A percentile compares a stretch with the other conserved stretches of the same genome.
Evolutionary conservation across 2,329 filamentous ascomycete genomes (phyloP).

Genomic region (Corinectria fuckeliana): DNA sequence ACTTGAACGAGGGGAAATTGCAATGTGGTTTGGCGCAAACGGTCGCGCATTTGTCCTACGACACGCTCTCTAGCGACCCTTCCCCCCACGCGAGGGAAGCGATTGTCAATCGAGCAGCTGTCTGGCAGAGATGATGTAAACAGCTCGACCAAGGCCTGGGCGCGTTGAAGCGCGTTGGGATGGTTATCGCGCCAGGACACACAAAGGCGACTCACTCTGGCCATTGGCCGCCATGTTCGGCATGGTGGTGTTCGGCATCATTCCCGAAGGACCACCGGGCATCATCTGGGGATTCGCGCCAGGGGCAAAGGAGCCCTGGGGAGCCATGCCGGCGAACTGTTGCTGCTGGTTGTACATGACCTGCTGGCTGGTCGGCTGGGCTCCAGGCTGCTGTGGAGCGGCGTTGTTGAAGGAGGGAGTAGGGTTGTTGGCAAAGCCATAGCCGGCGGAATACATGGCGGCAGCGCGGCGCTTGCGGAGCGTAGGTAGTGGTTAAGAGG

Average conservation of each 20-base stretch:
- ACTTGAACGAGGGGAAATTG: background rate
- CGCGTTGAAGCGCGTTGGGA: constrained; percentile 12
- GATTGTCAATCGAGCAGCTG: background rate
- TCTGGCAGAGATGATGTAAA: background rate
- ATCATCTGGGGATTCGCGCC: constrained; percentile 63
- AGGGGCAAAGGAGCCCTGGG: constrained; percentile 57
- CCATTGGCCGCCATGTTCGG: constrained; percentile 65
- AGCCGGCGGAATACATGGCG: constrained; percentile 61
- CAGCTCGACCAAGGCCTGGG: background rate
- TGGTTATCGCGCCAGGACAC: constrained; percentile 30
- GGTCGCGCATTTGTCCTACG: constrained; percentile 14
- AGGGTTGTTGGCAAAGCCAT: constrained; percentile 60
- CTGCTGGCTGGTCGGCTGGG: constrained; percentile 53
- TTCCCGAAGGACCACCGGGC: constrained; percentile 60
- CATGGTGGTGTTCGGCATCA: constrained; percentile 70
- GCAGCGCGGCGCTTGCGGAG: constrained; percentile 17
- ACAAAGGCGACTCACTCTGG: constrained; percentile 58
- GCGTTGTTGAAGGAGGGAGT: constrained; percentile 58
- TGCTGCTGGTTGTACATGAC: constrained; percentile 66
- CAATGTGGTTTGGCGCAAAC: constrained; percentile 22
- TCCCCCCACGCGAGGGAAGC: constrained; percentile 2
- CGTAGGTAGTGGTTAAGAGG: constrained; percentile 18
- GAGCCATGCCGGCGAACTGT: constrained; percentile 61
- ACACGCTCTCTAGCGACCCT: constrained; percentile 16
- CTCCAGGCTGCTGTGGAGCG: constrained; percentile 47